phyloP scores from a whole-genome alignment of 2,329 filamentous ascomycete genomes.

The Plectosphaerella plurivora region DNA sequence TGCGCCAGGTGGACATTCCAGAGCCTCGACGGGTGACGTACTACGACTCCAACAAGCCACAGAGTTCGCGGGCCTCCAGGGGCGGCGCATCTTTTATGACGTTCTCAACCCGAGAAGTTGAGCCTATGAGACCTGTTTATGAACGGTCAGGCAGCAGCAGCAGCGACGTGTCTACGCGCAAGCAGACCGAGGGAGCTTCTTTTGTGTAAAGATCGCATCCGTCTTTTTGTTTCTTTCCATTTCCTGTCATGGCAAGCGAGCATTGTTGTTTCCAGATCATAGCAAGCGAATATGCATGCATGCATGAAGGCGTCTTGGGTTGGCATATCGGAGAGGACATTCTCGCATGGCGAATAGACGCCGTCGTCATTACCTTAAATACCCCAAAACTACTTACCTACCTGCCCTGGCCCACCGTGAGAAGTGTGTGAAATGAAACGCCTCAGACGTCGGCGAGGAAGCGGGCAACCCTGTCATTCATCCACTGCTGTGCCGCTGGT shows the following conservation, averaged over 20 bases:
- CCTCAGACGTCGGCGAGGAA: slow-evolving; percentile 32
- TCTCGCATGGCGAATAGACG: background rate
- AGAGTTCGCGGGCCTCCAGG: slow-evolving; percentile 15
- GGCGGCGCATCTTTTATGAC: slow-evolving; percentile 10
- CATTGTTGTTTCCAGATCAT: too few relatives aligned
- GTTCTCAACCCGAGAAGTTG: slow-evolving; percentile 9
- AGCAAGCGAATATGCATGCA: too few relatives aligned
- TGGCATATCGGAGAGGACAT: background rate
- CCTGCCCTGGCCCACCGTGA: too few relatives aligned
- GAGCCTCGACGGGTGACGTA: slow-evolving; percentile 8
- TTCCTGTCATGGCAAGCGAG: too few relatives aligned
- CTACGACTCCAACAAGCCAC: slow-evolving; percentile 21
- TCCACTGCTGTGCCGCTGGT: slow-evolving; percentile 41
- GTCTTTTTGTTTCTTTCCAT: too few relatives aligned
- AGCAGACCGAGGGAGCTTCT: background rate
- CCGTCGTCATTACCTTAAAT: too few relatives aligned
- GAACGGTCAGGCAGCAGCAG: background rate
- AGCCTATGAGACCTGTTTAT: background rate
- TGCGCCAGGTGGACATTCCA: background rate
- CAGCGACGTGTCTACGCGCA: background rate
- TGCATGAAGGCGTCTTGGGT: background rate
- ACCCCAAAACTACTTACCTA: background rate
- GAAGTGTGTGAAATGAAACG: background rate
- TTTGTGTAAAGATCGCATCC: background rate
- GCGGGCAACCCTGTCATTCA: slow-evolving; percentile 38